These are phyloP conservation scores for Clathrus columnatus DNA, from an alignment of 768 basidiomycete genomes.

Conservation along the genomic window DNA sequence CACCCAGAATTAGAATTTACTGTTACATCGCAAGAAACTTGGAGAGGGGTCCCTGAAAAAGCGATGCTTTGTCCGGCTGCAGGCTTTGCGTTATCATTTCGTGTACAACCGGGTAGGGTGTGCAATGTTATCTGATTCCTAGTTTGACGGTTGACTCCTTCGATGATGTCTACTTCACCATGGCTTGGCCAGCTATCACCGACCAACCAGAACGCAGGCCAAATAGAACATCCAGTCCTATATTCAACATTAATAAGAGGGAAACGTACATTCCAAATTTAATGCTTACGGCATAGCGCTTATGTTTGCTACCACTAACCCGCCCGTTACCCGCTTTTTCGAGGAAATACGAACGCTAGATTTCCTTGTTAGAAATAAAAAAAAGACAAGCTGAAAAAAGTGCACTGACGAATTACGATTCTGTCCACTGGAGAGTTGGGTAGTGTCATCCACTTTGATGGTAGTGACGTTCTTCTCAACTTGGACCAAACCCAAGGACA, in stretches of 20 bases:
- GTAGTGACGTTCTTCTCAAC: slow-evolving; percentile 52
- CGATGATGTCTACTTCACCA: slow-evolving; percentile 19
- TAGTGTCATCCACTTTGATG: slow-evolving; percentile 53
- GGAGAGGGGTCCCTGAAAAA: background rate
- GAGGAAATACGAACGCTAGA: slow-evolving; percentile 58
- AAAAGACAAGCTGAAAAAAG: slow-evolving; percentile 6
- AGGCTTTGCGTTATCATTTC: background rate
- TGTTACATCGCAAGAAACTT: background rate
- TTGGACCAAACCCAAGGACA: slow-evolving; percentile 45
- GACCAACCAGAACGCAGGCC: background rate
- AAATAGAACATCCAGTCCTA: background rate
- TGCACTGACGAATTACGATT: slow-evolving; percentile 42
- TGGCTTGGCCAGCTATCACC: slow-evolving; percentile 8
- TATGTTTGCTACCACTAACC: slow-evolving; percentile 69
- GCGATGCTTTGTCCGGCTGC: background rate
- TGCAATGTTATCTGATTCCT: slow-evolving; percentile 20
- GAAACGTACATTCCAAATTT: background rate
- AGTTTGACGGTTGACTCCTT: slow-evolving; percentile 20
- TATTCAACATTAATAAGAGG: background rate
- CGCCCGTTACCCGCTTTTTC: slow-evolving; percentile 48
- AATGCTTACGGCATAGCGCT: slow-evolving; percentile 19
- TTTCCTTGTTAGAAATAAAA: background rate
- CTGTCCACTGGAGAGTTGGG: slow-evolving; percentile 36
- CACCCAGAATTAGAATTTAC: slow-evolving; percentile 23
- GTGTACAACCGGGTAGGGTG: slow-evolving; percentile 13